Evolutionary conservation across 805 yeast genomes (phyloP), one percentile per base, ranked within the genome.

Genomic region (Ogataea pignaliae): DNA sequence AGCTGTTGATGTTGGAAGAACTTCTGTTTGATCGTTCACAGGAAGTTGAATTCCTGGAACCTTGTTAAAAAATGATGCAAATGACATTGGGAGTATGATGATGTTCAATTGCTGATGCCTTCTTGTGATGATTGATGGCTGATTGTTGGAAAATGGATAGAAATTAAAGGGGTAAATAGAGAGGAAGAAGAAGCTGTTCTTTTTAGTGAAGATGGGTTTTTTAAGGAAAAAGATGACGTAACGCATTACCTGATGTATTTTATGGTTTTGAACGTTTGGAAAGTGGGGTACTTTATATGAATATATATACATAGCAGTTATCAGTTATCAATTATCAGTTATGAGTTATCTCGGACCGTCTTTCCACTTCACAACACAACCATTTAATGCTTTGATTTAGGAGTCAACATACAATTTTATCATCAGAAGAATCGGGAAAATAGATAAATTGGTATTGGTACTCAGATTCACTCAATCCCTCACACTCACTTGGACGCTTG

Each of bases 31-130:
- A 40, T 47, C 46, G 17, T 44, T 44, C 3, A 40, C 54, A 1
- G 55, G 51, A 14, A 56, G 51, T 17, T 46, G 48, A n/a, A 56
- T 48, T 14, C 58, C 58, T 1, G 56, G 60, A n/a, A 51, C 41
- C 39, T 44, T 50, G 37, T 46, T 50, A 36, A 54, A 49, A 15
- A 48, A 40, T 14, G 41, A 37, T 31, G 39, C 43, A 21, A 54
- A 16, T 4, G 58, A 47, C 51, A 44, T 44, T 13, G 13, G 3
- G 3, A 6, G 13, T n/a, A 13, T 13, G 13, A 5, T 13, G 33
- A 30, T 30, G 9, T n/a, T n/a, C 33, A 30, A 30, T 12, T 30
- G 33, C 6, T 30, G 26, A 5, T 21, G 3, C 6, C 33, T 5
- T 13, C 14, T 12, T 29, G 31, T 13, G 13, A 5, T 13, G 33